Evolutionary conservation across 2,329 filamentous ascomycete genomes (phyloP), one percentile per base, ranked within the genome.

Genomic region (Coniochaeta ligniaria): DNA sequence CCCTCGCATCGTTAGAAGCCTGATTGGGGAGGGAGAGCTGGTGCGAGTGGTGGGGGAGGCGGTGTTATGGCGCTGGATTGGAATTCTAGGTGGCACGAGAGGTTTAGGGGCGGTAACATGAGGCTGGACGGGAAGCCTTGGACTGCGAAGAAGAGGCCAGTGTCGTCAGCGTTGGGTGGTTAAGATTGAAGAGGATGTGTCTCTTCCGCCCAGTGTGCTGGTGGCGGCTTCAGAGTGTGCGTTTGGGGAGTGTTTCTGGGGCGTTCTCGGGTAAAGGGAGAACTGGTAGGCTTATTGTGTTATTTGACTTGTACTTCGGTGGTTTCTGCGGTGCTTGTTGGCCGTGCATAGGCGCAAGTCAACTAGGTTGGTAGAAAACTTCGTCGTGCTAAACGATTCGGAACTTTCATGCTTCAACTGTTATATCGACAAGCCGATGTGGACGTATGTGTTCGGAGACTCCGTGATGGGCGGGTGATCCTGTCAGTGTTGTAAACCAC

Each of bases 1-100:
- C 78, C 75, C 20, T 60, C 60, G 31, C 60, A 63, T 55, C 64
- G 64, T 28, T 65, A 61, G 59, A 17, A 14, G 26, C 47, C 47
- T 31, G 22, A 52, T 31, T 31, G 47, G 47, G 14, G 24, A 22
- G n/a, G 14, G 14, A 11, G 9, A 3, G 24, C n/a, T 31, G 26
- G 12, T 7, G 14, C 11, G 24, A 31, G 22, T 17, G 7, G 11
- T 12, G 22, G 12, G 22, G 47, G 12, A 17, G 22, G 47, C 14
- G 26, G 14, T 28, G 11, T 31, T 6, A 31, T 52, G 47, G 47
- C 47, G 22, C 12, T 17, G 47, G 47, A 52, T 17, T 31, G 24
- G 47, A 31, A 52, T 31, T n/a, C 47, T 3, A 24, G 11, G 43
- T 24, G 43, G 43, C 43, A 41, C 43, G 20, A 47, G 43, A 12